These are phyloP conservation scores for Paramyrothecium roridum DNA, from an alignment of 2,329 filamentous ascomycete genomes.

Conservation along the genomic window DNA sequence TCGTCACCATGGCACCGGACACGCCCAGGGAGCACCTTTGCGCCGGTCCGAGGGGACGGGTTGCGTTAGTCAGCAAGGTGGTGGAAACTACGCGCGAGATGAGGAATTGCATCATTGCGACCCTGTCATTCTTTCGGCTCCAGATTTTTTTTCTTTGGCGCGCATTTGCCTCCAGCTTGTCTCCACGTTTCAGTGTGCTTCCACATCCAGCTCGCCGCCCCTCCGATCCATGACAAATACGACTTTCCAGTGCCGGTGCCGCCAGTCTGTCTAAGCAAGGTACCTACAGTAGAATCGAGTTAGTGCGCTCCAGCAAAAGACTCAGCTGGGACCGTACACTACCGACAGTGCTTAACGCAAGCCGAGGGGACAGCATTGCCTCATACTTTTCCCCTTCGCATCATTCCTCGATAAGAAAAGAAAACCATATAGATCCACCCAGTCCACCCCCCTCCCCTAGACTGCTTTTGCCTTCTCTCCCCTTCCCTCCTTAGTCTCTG, in stretches of 20 bases:
- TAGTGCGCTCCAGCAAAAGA: too few relatives aligned
- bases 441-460: neutral
- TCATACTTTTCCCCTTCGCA: conserved; percentile 10
- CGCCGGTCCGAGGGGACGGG: neutral
- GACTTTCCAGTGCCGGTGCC: neutral
- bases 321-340: too few relatives aligned
- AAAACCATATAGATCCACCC: conserved; percentile 4
- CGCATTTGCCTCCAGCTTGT: too few relatives aligned
- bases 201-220: too few relatives aligned
- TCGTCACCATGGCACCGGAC: too few relatives aligned
- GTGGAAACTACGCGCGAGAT: neutral
- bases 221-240: neutral
- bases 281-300: too few relatives aligned
- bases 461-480: neutral
- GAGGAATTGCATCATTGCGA: neutral
- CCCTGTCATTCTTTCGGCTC: neutral
- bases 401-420: conserved; percentile 2
- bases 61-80: neutral
- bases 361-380: conserved; percentile 12
- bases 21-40: too few relatives aligned
- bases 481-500: conserved; percentile 1
- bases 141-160: neutral
- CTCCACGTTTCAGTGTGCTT: too few relatives aligned
- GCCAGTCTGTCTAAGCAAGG: neutral
- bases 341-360: too few relatives aligned